A percentile compares a stretch with the other conserved stretches of the same genome.
phyloP scores from a whole-genome alignment of 208 protist species.

The Trypanosoma grayi region DNA sequence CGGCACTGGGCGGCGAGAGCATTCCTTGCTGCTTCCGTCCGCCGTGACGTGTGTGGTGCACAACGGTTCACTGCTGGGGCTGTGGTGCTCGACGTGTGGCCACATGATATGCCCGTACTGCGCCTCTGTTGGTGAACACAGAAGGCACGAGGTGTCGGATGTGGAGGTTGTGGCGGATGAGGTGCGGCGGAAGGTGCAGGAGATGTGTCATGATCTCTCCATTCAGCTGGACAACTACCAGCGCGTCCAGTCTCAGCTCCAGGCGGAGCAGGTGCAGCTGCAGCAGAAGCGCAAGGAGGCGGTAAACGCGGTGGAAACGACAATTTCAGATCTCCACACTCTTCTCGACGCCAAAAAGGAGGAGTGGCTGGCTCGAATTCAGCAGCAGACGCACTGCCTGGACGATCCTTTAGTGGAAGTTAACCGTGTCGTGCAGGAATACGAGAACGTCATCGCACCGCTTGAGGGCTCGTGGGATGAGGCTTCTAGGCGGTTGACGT shows the following conservation, averaged over 20 bases:
- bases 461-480: slow-evolving; percentile 34
- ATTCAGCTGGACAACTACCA: slow-evolving; percentile 42
- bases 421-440: slow-evolving; percentile 31
- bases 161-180: slow-evolving; percentile 24
- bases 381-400: slow-evolving; percentile 9
- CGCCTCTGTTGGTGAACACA: slow-evolving; percentile 55
- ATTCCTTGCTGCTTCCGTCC: not conserved
- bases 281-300: slow-evolving; percentile 24
- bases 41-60: slow-evolving; percentile 36
- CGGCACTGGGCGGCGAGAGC: not conserved
- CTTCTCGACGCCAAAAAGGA: slow-evolving; percentile 32
- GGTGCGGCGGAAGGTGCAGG: slow-evolving; percentile 32
- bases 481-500: not conserved
- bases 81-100: slow-evolving; percentile 54
- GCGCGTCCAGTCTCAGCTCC: slow-evolving; percentile 34
- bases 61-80: slow-evolving; percentile 30
- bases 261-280: slow-evolving; percentile 28
- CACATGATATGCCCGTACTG: slow-evolving; percentile 70
- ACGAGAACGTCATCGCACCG: slow-evolving; percentile 32
- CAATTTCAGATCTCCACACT: slow-evolving; percentile 30
- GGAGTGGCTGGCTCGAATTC: slow-evolving; percentile 19
- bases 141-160: slow-evolving; percentile 47
- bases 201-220: slow-evolving; percentile 43
- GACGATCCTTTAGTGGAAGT: slow-evolving; percentile 40
- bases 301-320: slow-evolving; percentile 23